Percentiles rank a stretch among this genome's conserved stretches.
These are phyloP conservation scores for Naganishia sp. DNA, from an alignment of 1,284 basidiomycete genomes.

Conservation along the genomic window DNA sequence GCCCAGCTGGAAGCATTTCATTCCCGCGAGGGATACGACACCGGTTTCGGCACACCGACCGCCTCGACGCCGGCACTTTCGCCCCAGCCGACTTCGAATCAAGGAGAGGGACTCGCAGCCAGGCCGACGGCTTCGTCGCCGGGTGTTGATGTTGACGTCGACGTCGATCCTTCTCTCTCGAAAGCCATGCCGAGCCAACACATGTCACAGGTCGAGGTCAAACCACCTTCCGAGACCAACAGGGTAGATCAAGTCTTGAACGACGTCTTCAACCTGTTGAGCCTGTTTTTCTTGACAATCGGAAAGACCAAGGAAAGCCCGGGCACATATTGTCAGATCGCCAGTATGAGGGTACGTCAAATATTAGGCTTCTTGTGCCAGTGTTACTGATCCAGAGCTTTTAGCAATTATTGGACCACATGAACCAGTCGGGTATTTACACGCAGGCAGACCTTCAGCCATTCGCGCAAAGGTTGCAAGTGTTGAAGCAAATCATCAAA, in stretches of 20 bases:
- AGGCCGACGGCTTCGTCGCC: conserved; percentile 11
- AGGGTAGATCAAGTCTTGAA: conserved; percentile 87
- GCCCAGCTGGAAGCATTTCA: conserved; percentile 13
- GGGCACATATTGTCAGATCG: conserved; percentile 89
- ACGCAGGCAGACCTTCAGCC: conserved; percentile 84
- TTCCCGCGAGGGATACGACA: background rate
- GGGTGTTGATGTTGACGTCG: conserved; percentile 23
- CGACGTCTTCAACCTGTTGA: conserved; percentile 87
- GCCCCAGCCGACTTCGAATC: conserved; percentile 20
- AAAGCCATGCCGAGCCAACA: conserved; percentile 26
- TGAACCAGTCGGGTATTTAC: conserved; percentile 91
- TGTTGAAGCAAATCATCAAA: conserved; percentile 79
- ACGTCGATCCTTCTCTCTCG: conserved; percentile 17
- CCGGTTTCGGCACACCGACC: background rate
- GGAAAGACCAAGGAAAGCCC: conserved; percentile 90
- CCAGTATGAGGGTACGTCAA: conserved; percentile 81
- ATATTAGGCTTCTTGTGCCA: background rate
- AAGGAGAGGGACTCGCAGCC: background rate
- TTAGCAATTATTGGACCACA: conserved; percentile 87
- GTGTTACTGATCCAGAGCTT: background rate
- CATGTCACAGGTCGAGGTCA: conserved; percentile 56
- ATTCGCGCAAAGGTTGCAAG: conserved; percentile 74
- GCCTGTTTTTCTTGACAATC: conserved; percentile 90
- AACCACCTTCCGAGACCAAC: conserved; percentile 69
- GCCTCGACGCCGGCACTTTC: conserved; percentile 17